Percentiles rank a stretch among this genome's conserved stretches.
Conservation (phyloP, 2,329 filamentous ascomycete species). For the Graphiopsis chlorocephala region DNA sequence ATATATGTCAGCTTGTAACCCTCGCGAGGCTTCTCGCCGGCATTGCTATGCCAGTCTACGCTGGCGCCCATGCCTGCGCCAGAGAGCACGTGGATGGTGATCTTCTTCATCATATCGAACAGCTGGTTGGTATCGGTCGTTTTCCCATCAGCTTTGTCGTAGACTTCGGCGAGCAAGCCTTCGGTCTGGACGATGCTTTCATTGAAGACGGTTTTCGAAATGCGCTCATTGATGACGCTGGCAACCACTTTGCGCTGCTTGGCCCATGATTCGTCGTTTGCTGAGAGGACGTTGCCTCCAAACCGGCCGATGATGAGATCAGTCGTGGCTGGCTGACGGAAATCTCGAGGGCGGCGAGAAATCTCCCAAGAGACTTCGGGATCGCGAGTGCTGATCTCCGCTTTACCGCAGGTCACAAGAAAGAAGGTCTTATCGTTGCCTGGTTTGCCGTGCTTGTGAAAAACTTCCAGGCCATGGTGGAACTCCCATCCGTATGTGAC, state of each 20-base stretch:
- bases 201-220: conserved; percentile 32
- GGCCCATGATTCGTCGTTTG: conserved; percentile 29
- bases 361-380: conserved; percentile 25
- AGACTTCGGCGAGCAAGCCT: conserved; percentile 28
- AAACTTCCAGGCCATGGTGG: conserved; percentile 22
- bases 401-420: conserved; percentile 24
- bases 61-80: conserved; percentile 33
- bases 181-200: conserved; percentile 30
- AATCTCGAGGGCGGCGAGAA: conserved; percentile 24
- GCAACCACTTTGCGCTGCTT: conserved; percentile 34
- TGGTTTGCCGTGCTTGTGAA: conserved; percentile 19
- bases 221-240: conserved; percentile 34
- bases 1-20: conserved; percentile 34
- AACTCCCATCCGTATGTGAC: conserved; percentile 31
- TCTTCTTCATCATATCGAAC: conserved; percentile 35
- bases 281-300: conserved; percentile 28
- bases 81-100: conserved; percentile 34
- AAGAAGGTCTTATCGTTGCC: conserved; percentile 23
- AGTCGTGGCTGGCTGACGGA: conserved; percentile 23
- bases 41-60: conserved; percentile 26
- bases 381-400: conserved; percentile 29
- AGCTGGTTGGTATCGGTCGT: conserved; percentile 24
- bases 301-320: conserved; percentile 26
- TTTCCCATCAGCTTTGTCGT: conserved; percentile 3
- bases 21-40: conserved; percentile 24